Conservation (phyloP, 176 grass and related monocot species). For the Oryza coarctata region DNA sequence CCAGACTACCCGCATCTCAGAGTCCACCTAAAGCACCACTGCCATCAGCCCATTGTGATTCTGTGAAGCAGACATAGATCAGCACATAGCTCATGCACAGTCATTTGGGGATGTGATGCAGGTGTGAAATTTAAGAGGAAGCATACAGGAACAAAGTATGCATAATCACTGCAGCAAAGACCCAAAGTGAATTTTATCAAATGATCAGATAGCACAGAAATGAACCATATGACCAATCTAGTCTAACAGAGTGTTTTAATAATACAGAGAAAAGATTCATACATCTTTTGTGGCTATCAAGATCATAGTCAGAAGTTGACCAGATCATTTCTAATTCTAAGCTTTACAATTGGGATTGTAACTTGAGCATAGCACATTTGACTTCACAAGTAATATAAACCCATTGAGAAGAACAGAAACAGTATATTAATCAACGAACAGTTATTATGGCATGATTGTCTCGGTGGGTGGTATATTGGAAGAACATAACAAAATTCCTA, state of each 20-base stretch:
- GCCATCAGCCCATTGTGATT: conserved; percentile 25
- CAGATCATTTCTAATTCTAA: not conserved
- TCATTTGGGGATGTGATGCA: not conserved
- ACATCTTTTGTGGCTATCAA: not conserved
- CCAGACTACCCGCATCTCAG: not conserved
- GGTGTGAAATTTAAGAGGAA: not conserved
- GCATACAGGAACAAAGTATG: not conserved
- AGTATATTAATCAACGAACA: not conserved
- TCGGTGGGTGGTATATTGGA: not conserved
- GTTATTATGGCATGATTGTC: not conserved
- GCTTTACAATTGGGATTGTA: not conserved
- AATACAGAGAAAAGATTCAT: not conserved
- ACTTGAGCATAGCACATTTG: not conserved
- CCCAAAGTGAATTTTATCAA: not conserved
- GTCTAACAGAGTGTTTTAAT: not conserved
- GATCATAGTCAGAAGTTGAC: not conserved
- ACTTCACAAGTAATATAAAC: not conserved
- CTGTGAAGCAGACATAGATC: conserved; percentile 16
- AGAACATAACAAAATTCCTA: not conserved
- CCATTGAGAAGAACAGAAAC: not conserved
- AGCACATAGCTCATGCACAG: not conserved
- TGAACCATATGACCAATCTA: not conserved
- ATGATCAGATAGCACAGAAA: not conserved
- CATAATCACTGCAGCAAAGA: not conserved
- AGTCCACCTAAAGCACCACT: not conserved